Conservation (phyloP, 2,329 filamentous ascomycete species). For the Gremmenia infestans region DNA sequence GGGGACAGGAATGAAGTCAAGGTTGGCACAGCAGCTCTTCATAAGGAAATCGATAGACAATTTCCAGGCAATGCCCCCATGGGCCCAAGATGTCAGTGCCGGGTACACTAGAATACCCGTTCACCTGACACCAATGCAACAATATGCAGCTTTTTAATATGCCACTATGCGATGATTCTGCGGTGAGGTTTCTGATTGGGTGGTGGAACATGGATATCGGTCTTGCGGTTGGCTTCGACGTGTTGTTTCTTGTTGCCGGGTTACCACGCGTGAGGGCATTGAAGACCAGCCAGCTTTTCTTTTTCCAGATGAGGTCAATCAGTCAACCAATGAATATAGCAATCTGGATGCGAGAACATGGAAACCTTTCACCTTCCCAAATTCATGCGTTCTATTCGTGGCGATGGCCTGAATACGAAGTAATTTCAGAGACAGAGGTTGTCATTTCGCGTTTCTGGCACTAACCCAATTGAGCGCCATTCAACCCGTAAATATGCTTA, state of each 20-base stretch:
- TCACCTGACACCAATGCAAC: constrained; percentile 4
- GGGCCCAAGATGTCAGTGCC: not conserved
- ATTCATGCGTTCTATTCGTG: not conserved
- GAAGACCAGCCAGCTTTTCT: not conserved
- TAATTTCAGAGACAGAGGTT: not conserved
- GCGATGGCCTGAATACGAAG: not conserved
- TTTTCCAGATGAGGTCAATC: not conserved
- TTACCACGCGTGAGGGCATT: not conserved
- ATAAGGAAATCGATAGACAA: constrained; percentile 6
- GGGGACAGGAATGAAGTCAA: not conserved
- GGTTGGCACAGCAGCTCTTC: constrained; percentile 1
- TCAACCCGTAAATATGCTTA: not conserved
- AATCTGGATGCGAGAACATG: not conserved
- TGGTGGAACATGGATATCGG: not conserved
- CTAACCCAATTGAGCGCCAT: not conserved
- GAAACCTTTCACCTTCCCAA: not conserved
- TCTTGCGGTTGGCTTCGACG: constrained; percentile 3
- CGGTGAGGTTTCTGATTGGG: constrained; percentile 7
- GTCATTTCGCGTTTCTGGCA: not conserved
- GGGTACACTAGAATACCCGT: not conserved
- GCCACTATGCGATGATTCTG: not conserved
- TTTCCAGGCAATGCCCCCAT: constrained; percentile 2
- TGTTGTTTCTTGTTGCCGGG: constrained; percentile 1
- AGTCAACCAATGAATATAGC: not conserved
- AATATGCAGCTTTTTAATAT: not conserved